Conservation (phyloP, 1,284 basidiomycete species). For the Cutaneotrichosporon mucoides region DNA sequence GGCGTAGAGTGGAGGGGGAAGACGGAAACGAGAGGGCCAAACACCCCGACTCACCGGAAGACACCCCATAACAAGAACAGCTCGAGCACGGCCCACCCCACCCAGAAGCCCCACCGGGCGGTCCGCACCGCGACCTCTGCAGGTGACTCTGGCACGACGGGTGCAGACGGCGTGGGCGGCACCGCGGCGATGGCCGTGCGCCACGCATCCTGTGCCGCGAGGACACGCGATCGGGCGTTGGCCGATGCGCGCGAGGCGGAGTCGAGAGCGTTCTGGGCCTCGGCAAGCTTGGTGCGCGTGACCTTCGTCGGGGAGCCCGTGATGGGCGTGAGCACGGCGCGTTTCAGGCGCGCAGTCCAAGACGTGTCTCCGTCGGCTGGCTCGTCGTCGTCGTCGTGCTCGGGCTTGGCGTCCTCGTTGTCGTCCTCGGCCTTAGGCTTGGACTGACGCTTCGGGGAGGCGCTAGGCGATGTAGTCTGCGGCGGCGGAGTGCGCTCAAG, state of each 20-base stretch:
- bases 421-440: not conserved
- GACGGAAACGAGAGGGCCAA: not conserved
- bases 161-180: constrained; percentile 1
- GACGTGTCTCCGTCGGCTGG: constrained; percentile 10
- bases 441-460: too few species aligned
- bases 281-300: constrained; percentile 1
- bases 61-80: constrained; percentile 39
- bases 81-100: constrained; percentile 33
- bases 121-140: not conserved
- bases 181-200: constrained; percentile 16
- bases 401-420: not conserved
- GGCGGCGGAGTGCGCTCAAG: too few species aligned
- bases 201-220: constrained; percentile 12
- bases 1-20: too few species aligned
- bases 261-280: constrained; percentile 12
- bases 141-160: not conserved
- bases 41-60: constrained; percentile 28
- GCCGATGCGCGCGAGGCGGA: constrained; percentile 6
- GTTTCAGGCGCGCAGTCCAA: constrained; percentile 10
- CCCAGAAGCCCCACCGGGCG: constrained; percentile 26
- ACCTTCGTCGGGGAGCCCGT: not conserved
- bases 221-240: constrained; percentile 3
- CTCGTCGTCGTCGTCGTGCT: not conserved
- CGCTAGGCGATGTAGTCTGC: too few species aligned
- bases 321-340: not conserved